These are phyloP conservation scores for Ophiosphaerella narmari DNA, from an alignment of 2,329 filamentous ascomycete genomes.

Conservation along the genomic window DNA sequence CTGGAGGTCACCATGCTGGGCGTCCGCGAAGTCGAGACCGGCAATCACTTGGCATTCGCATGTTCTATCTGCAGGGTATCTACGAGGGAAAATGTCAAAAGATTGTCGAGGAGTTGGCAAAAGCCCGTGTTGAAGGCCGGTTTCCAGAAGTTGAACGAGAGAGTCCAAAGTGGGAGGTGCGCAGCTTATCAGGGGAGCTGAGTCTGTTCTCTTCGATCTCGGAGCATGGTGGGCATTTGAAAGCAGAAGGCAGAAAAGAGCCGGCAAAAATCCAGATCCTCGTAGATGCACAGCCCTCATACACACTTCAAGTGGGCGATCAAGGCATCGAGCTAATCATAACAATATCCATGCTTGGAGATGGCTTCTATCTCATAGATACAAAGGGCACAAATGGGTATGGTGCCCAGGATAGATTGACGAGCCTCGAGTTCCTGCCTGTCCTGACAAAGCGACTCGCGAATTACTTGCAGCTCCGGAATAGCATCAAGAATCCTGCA, in stretches of 20 bases:
- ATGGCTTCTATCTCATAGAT: constrained; percentile 62
- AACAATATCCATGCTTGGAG: constrained; percentile 61
- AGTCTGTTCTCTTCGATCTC: constrained; percentile 69
- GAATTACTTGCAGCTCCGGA: constrained; percentile 72
- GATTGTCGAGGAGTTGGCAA: constrained; percentile 82
- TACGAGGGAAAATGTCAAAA: constrained; percentile 79
- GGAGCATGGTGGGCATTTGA: constrained; percentile 67
- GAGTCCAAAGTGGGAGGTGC: constrained; percentile 77
- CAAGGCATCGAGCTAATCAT: constrained; percentile 71
- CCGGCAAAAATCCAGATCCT: constrained; percentile 73
- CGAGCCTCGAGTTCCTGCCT: constrained; percentile 72
- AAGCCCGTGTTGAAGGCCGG: constrained; percentile 82
- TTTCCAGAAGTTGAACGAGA: constrained; percentile 86
- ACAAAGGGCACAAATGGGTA: constrained; percentile 70
- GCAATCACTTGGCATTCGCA: constrained; percentile 38
- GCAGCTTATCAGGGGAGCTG: constrained; percentile 64
- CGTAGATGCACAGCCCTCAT: constrained; percentile 71
- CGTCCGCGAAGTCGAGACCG: constrained; percentile 40
- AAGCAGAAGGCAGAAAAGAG: constrained; percentile 67
- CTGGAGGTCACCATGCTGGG: constrained; percentile 26
- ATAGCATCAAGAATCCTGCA: constrained; percentile 67
- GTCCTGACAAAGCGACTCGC: constrained; percentile 75
- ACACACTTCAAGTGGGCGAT: constrained; percentile 56
- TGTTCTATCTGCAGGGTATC: constrained; percentile 71
- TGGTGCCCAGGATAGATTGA: constrained; percentile 74